Conservation (phyloP, 2,329 filamentous ascomycete species). For the Thelonectria olida region DNA sequence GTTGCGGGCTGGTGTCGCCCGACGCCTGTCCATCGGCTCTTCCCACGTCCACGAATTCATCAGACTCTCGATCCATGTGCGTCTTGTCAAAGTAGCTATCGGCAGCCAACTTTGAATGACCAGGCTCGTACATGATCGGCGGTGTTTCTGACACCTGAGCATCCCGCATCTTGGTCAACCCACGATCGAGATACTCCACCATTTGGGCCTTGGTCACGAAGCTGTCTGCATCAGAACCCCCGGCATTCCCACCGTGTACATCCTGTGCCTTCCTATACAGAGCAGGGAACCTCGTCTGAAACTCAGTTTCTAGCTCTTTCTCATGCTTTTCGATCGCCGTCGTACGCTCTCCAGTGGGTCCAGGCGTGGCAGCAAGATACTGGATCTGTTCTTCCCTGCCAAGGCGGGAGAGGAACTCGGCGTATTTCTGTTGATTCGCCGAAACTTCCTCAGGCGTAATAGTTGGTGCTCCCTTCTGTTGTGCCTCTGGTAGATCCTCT, state of each 20-base stretch:
- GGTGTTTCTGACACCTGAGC: slow-evolving; percentile 27
- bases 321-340: slow-evolving; percentile 56
- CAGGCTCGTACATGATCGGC: slow-evolving; percentile 35
- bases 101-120: slow-evolving; percentile 43
- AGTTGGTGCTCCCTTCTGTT: slow-evolving; percentile 31
- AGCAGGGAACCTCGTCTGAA: slow-evolving; percentile 55
- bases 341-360: slow-evolving; percentile 51
- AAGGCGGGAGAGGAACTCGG: slow-evolving; percentile 55
- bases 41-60: slow-evolving; percentile 48
- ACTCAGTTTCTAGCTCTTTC: slow-evolving; percentile 58
- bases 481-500: slow-evolving; percentile 50
- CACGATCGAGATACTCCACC: slow-evolving; percentile 58
- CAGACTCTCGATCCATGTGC: slow-evolving; percentile 39
- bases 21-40: slow-evolving; percentile 36
- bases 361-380: slow-evolving; percentile 48
- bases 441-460: slow-evolving; percentile 32
- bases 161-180: slow-evolving; percentile 54
- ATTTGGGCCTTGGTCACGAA: slow-evolving; percentile 57
- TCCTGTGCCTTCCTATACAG: slow-evolving; percentile 57
- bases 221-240: slow-evolving; percentile 46
- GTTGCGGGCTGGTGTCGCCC: slow-evolving; percentile 28
- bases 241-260: slow-evolving; percentile 39
- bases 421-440: slow-evolving; percentile 51
- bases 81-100: slow-evolving; percentile 42
- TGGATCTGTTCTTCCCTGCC: slow-evolving; percentile 53